Base-by-base conservation (phyloP, 2,329 filamentous ascomycete genomes). In the Davidsoniella virescens region DNA sequence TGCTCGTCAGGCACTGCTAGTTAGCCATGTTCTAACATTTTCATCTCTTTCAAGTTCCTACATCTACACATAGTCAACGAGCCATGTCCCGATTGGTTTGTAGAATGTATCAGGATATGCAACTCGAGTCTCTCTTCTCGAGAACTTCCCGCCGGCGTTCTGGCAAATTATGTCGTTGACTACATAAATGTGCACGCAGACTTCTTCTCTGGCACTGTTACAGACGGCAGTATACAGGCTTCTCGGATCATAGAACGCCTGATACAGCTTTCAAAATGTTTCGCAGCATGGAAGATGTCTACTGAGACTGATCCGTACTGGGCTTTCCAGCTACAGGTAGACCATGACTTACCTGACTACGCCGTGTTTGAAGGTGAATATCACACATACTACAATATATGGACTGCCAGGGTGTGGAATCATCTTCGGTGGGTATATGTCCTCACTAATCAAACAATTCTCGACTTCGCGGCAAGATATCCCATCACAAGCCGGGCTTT, bases 371-470 rank as follows among this genome's bases (percentile, higher is more conserved):
- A 68, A 16, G 67, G 69, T 10, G 64, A 67, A 49, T 79, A 75
- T 56, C 75, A 80, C 57, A 59, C 67, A 18, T 80, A 80, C 56
- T 60, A 61, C 14, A 69, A 72, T 54, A 68, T 76, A 50, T 76
- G 70, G 66, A 62, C 68, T 16, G 72, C 70, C 7, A 67, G 71
- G 20, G 66, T 73, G 39, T 80, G 73, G 73, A 75, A 73, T 53
- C 70, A 79, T 55, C 77, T 73, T 56, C 73, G 77, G 20, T 77
- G 73, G 67, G 67, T 68, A 5, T 70, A 73, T n/a, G 70, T 78
- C 20, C 60, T 78, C 8, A 58, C 70, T 14, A 71, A 68, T 57
- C 68, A 76, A 54, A 64, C 67, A 40, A 67, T 80, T 10, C 59
- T 73, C 8, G 63, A 65, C 7, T 33, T 33, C 26, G 10, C 10